A percentile compares a stretch with the other conserved stretches of the same genome.
phyloP scores from a whole-genome alignment of 495 filamentous ascomycete species.

The Talaromyces proteolyticus region DNA sequence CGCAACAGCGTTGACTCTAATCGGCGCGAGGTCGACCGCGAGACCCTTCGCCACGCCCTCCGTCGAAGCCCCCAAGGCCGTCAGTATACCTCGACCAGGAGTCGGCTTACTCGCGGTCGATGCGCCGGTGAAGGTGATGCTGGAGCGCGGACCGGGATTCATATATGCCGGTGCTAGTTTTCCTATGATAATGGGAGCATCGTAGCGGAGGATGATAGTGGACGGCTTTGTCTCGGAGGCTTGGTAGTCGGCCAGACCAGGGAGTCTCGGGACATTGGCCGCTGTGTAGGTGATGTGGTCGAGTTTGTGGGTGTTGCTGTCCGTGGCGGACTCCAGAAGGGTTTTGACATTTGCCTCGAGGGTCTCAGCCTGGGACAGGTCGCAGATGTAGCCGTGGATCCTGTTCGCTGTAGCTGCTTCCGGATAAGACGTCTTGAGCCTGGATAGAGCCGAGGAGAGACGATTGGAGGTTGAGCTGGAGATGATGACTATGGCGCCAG shows the following conservation, averaged over 20 bases:
- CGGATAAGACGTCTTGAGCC: conserved; percentile 16
- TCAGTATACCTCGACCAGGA: conserved; percentile 40
- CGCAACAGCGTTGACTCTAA: conserved; percentile 57
- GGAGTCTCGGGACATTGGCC: conserved; percentile 32
- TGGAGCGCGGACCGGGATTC: conserved; percentile 22
- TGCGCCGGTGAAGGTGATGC: conserved; percentile 46
- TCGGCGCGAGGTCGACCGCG: conserved; percentile 53
- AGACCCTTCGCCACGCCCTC: conserved; percentile 43
- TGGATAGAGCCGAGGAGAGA: conserved; percentile 28
- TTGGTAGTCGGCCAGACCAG: too few species aligned
- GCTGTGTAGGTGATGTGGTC: conserved; percentile 61
- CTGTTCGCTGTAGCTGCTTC: not conserved
- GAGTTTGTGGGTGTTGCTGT: conserved; percentile 14
- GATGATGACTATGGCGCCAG: conserved; percentile 42
- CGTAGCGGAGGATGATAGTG: too few species aligned
- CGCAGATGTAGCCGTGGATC: conserved; percentile 35
- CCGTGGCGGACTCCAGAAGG: too few species aligned
- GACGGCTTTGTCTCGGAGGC: conserved; percentile 34
- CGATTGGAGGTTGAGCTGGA: conserved; percentile 35
- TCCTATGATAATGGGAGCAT: conserved; percentile 41
- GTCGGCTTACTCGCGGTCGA: conserved; percentile 37
- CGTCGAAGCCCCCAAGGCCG: conserved; percentile 38
- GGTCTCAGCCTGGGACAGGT: conserved; percentile 46
- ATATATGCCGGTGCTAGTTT: conserved; percentile 38
- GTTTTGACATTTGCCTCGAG: conserved; percentile 13